Conservation (phyloP, 257 asterid genomes). For the Lycium ferocissimum region DNA sequence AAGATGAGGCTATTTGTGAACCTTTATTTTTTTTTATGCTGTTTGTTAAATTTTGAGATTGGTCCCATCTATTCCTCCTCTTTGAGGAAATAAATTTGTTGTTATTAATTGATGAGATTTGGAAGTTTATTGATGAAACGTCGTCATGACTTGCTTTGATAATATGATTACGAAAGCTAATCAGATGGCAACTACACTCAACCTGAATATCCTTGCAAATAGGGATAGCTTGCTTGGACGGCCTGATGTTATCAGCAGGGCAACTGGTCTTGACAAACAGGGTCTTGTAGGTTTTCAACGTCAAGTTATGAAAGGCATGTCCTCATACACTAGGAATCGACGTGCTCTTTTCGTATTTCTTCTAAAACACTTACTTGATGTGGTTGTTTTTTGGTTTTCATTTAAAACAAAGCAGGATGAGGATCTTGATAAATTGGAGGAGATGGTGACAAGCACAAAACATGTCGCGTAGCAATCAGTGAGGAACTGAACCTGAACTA, state of each 20-base stretch:
- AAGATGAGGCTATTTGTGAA: too few species aligned
- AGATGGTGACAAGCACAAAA: constrained; percentile 35
- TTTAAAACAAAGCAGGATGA: constrained; percentile 33
- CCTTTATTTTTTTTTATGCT: too few species aligned
- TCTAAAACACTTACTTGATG: background rate
- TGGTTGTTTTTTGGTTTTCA: constrained; percentile 17
- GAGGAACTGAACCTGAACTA: constrained; percentile 39
- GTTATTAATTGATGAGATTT: background rate
- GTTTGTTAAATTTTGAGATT: too few species aligned
- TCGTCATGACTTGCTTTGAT: constrained; percentile 21
- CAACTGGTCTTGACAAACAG: constrained; percentile 40
- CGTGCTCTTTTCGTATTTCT: background rate
- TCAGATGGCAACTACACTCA: constrained; percentile 40
- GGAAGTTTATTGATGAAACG: constrained; percentile 32
- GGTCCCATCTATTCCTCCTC: too few species aligned
- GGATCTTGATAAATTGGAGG: constrained; percentile 39
- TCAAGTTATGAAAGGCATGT: constrained; percentile 40
- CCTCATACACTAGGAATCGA: constrained; percentile 17
- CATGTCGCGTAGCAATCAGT: constrained; percentile 36
- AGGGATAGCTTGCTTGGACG: constrained; percentile 42
- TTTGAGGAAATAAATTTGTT: background rate
- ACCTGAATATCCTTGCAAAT: constrained; percentile 39
- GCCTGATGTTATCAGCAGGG: constrained; percentile 37
- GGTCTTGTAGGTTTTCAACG: constrained; percentile 40
- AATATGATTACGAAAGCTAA: constrained; percentile 20